Evolutionary conservation across 495 filamentous ascomycete genomes (phyloP), one percentile per base, ranked within the genome.

Genomic region (Symbiotaphrina buchneri): DNA sequence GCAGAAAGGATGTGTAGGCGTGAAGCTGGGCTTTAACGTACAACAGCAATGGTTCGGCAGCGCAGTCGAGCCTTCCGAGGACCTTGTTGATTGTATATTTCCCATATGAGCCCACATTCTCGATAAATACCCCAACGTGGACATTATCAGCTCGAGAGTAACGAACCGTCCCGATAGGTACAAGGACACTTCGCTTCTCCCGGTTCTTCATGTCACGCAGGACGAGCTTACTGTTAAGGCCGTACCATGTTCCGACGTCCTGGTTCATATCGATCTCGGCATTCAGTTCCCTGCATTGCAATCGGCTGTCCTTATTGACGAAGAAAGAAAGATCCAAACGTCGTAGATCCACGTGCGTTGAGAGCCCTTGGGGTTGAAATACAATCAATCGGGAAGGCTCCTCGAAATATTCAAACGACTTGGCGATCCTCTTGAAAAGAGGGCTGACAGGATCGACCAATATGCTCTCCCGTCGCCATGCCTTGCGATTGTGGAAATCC

Each of bases 241-340:
- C 63, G 32, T 65, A 63, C 51, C 50, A 56, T 2, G 57, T 62
- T 3, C 62, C 63, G 45, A 33, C 28, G 32, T 53, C 31, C 31
- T 50, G 39, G 39, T 47, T 25, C 27, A 31, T 17, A 37, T 51
- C 32, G 3, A 50, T 52, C 20, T 43, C 47, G 15, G 40, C 29
- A 5, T 28, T 14, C 8, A 51, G 28, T 22, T 49, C 32, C n/a
- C 8, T 21, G 10, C 25, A 43, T 31, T 46, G 14, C 3, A 49
- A 36, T 7, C 43, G 34, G 1, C 28, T 20, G 7, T 24, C 21
- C 15, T n/a, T 10, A 22, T 47, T 51, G 10, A 51, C 47, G 14
- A 15, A 31, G 30, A 51, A 51, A 7, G 10, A n/a, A 1, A 51
- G 32, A 10, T 46, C 39, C 5, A 49, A 26, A 1, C 45, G 46